phyloP scores from a whole-genome alignment of 768 basidiomycete species.

The Xanthoconium purpureum region DNA sequence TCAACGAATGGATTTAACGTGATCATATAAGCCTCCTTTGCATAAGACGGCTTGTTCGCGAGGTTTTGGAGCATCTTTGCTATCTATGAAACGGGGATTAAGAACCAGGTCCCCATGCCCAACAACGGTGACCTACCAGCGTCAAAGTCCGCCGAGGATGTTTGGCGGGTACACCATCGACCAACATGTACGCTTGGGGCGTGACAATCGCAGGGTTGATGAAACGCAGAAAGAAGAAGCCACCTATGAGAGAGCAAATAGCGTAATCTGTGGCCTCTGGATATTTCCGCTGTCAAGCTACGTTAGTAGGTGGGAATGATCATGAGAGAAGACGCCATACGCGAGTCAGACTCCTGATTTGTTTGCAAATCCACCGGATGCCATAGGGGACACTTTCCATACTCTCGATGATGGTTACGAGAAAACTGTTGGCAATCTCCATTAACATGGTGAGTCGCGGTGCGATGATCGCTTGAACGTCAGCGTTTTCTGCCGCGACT shows the following conservation, averaged over 20 bases:
- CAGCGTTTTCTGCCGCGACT: conserved; percentile 87
- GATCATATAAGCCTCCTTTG: conserved; percentile 99
- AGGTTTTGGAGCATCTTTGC: conserved; percentile 99
- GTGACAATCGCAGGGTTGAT: conserved; percentile 99
- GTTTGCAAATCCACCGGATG: conserved; percentile 99
- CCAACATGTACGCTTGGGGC: conserved; percentile 99
- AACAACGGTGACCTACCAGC: conserved; percentile 47
- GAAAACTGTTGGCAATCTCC: conserved; percentile 98
- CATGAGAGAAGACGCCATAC: conserved; percentile 42
- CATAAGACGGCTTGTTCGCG: conserved; percentile 97
- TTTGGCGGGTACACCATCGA: conserved; percentile 96
- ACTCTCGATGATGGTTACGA: conserved; percentile 96
- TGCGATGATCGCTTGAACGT: conserved; percentile 97
- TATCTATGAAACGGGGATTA: conserved; percentile 52
- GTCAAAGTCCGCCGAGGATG: conserved; percentile 96
- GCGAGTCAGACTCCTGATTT: conserved; percentile 93
- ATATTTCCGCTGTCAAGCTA: conserved; percentile 78
- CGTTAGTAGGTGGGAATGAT: conserved; percentile 9
- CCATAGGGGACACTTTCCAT: conserved; percentile 99
- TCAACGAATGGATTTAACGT: conserved; percentile 98
- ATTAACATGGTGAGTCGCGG: conserved; percentile 98
- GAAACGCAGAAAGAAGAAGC: conserved; percentile 99
- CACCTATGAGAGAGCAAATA: conserved; percentile 97
- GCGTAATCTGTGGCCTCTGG: conserved; percentile 98
- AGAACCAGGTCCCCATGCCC: neutral